Conservation (phyloP, 164 flowering plant species). For the Cinnamomum micranthum region DNA sequence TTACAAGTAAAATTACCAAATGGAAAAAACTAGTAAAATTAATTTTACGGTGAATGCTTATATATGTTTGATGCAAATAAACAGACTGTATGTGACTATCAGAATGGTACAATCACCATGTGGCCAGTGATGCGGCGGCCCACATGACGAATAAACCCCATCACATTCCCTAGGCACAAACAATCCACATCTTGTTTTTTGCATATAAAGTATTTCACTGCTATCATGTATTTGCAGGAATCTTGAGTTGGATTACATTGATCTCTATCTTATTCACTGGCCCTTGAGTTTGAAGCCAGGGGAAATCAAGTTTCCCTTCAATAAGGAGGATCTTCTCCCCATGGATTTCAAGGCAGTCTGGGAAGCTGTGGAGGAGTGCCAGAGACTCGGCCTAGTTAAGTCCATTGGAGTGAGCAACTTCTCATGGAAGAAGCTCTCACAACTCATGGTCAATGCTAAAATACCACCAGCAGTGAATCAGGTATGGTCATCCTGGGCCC, state of each 20-base stretch:
- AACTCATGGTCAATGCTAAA: constrained; percentile 19
- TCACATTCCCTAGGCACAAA: no score
- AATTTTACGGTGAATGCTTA: no score
- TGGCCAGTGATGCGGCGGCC: no score
- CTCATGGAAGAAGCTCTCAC: constrained; percentile 11
- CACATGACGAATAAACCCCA: no score
- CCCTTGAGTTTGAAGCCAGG: not conserved
- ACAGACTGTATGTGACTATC: no score
- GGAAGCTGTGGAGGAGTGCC: constrained; percentile 29
- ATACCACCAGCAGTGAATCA: constrained; percentile 35
- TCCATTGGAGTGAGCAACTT: constrained; percentile 23
- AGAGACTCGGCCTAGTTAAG: constrained; percentile 20
- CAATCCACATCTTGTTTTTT: no score
- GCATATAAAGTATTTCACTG: no score
- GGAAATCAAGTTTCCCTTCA: not conserved
- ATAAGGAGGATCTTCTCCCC: constrained; percentile 19
- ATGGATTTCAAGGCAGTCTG: constrained; percentile 23
- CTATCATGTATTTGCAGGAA: constrained; percentile 4
- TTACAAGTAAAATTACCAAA: no score
- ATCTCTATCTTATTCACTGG: constrained; percentile 9
- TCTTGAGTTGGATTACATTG: constrained; percentile 14
- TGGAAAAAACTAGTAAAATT: no score
- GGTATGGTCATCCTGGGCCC: constrained; percentile 3
- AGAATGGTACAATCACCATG: no score
- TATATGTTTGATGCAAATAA: no score